Evolutionary conservation across 345 rosid genomes (phyloP), one percentile per base, ranked within the genome.

Genomic region (Rhodamnia rubescens): DNA sequence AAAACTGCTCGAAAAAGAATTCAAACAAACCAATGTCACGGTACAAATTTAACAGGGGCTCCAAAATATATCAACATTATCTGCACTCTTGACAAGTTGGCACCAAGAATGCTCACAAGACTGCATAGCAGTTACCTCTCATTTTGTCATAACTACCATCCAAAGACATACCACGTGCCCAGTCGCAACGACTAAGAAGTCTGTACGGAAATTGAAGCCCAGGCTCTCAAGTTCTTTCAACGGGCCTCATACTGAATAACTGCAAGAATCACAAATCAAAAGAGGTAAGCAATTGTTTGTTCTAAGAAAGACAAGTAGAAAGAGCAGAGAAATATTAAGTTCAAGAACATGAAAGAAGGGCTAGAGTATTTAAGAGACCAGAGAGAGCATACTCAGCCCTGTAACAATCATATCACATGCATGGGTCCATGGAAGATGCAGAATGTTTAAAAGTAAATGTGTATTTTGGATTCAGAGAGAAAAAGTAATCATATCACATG

Each of bases 231-330:
- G 78, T 40, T 69, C 78, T 69, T 69, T 69, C 44, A 69, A 20
- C 93, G 94, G 59, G 95, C 96, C 90, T 92, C 93, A 27, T 93
- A 94, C 84, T 95, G 94, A 84, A 94, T 92, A 90, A 93, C 98
- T 93, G 93, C 91, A 91, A 56, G 54, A 74, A 88, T 83, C 53
- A 84, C 78, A 32, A 64, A 69, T 69, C 44, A 18, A 69, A 69
- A 32, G 47, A 8, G 78, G 12, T 69, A 2, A 69, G 78, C 44
- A 69, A 69, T 69, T 69, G 47, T 69, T 11, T 16, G 78, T 69
- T 69, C 78, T 42, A n/a, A n/a, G n/a, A n/a, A n/a, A n/a, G n/a
- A n/a, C n/a, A n/a, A n/a, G n/a, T n/a, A n/a, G n/a, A n/a, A n/a
- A n/a, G n/a, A n/a, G n/a, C n/a, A n/a, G n/a, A n/a, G n/a, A n/a